Base-by-base conservation (phyloP, 129 eudicot species). In the Flaveria sonorensis region DNA sequence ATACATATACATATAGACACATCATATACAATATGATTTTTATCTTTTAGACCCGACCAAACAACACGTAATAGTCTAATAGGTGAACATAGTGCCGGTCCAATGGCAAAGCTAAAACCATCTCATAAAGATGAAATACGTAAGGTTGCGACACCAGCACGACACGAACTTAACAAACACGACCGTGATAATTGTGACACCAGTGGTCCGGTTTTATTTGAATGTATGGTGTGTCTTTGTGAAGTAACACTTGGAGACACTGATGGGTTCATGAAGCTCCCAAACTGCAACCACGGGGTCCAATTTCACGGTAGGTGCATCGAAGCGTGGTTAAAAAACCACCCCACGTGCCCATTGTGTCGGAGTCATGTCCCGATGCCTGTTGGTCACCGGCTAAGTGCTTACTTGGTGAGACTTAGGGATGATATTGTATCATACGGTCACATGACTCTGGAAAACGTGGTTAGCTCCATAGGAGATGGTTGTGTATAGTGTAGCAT, bases 301-400 rank as follows among this genome's bases (percentile, higher is more conserved):
- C 36, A 47, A n/a, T 75, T 75, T 3, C 79, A 62, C 7, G 20
- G 12, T 10, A 21, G 59, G 70, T 74, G 78, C 78, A 74, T 74
- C 10, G 70, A 60, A 30, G 6, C 59, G 2, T 59, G 78, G 78
- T 16, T 75, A 28, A 61, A 45, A 16, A 36, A 61, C 21, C 71
- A 46, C 10, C 66, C 32, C 12, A 74, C 79, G 2, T 74, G 71
- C n/a, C 79, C 79, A 16, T 45, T 74, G 61, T 74, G 79, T 28
- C 61, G 50, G 14, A 26, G 30, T 46, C 71, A 62, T 46, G 79
- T 74, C 46, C 12, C 70, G 0, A 24, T 2, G 15, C 26, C 48
- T 0, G 70, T 32, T 32, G 0, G 24, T 7, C 70, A 5, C 18
- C 13, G 21, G 70, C 70, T 64, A 30, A 64, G 16, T 5, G 68